phyloP scores from a whole-genome alignment of 129 eudicot species.

The Artemisia annua region DNA sequence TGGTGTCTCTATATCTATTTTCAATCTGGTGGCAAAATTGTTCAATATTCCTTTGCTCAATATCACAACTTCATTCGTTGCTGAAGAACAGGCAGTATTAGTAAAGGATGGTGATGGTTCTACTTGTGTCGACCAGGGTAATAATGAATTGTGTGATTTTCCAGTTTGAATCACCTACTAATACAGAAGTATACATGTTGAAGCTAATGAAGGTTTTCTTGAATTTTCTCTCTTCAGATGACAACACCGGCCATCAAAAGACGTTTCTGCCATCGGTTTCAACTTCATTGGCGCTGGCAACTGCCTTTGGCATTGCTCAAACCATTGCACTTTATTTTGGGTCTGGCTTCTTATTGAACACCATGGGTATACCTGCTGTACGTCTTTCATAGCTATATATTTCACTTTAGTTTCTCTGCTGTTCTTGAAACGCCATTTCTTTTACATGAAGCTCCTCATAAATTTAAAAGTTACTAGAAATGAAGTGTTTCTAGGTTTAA shows the following conservation, averaged over 20 bases:
- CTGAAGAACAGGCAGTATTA: conserved; percentile 84
- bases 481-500: conserved; percentile 7
- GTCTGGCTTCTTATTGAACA: conserved; percentile 71
- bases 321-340: conserved; percentile 81
- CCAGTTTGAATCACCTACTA: background rate
- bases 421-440: conserved; percentile 13
- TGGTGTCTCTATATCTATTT: conserved; percentile 91
- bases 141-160: background rate
- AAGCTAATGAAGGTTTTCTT: conserved; percentile 17
- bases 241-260: conserved; percentile 38
- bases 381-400: conserved; percentile 43
- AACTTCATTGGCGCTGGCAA: conserved; percentile 72
- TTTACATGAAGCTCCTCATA: background rate
- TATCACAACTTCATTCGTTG: conserved; percentile 89
- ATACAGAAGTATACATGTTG: background rate
- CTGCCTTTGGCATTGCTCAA: conserved; percentile 71
- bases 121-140: conserved; percentile 43
- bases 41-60: conserved; percentile 93
- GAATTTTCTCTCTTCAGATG: conserved; percentile 30
- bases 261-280: conserved; percentile 82
- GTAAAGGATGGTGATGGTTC: conserved; percentile 33
- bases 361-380: conserved; percentile 98
- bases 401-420: conserved; percentile 1
- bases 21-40: conserved; percentile 85
- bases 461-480: conserved; percentile 4